Evolutionary conservation across 2,329 filamentous ascomycete species (phyloP), one percentile per base, ranked within the genome.

Genomic region (Zelopaecilomyces penicillatus): DNA sequence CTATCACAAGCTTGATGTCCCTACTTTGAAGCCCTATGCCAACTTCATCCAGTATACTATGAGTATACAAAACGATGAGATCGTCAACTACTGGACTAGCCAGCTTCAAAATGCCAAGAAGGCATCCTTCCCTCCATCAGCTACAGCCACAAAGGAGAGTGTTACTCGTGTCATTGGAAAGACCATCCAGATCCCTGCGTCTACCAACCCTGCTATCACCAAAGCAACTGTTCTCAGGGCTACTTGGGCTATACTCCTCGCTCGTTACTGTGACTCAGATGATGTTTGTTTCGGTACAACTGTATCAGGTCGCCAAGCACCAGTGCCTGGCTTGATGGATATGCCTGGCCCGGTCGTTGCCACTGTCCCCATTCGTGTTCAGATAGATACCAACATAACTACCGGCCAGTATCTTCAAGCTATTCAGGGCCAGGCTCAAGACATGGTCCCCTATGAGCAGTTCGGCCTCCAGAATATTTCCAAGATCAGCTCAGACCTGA

Each of bases 391-490:
- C 11, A 36, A 46, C 7, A 43, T 48, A 12, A 41, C 48, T 31
- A 33, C 43, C 4, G 34, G 34, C 2, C 27, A 30, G 26, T 52
- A 49, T 28, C 43, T 55, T 4, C 43, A 43, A 10, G 42, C 41
- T 10, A 41, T 60, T 4, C 58, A 62, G 50, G 46, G 46, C n/a
- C 49, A 49, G 42, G 44, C 53, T 5, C 40, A 48, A 3, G 55
- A 61, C 40, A 54, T 55, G 53, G 47, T 53, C 6, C 42, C 50
- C 2, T 54, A 47, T 42, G 61, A 57, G 39, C 50, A 61, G 6
- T 48, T 57, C 19, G 56, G 57, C 19, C 46, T 64, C 3, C 52
- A 56, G 11, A 53, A 58, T 37, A 51, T 38, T 72, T 32, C 37
- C 7, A 28, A 44, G 6, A 11, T 47, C 3, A 37, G 37, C 12